Base-by-base conservation (phyloP, 495 filamentous ascomycete species). In the Tuber indicum region DNA sequence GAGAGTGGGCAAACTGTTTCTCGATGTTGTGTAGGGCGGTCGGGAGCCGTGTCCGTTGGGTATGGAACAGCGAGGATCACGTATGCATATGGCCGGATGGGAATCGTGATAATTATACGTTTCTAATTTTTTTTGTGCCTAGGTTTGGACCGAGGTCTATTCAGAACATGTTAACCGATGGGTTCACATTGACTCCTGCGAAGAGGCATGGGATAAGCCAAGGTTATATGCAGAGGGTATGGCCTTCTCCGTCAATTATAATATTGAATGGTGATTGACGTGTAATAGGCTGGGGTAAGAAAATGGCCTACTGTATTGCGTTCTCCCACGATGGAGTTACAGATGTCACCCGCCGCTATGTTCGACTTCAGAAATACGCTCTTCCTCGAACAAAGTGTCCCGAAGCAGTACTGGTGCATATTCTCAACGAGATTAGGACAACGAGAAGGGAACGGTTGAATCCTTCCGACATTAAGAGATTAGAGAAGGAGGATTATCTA, bases 1-100 rank as follows among this genome's bases (percentile, higher is more conserved):
- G 96, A 72, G 96, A 99, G 86, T 99, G 96, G 94, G 94, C 92
- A 74, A 98, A 98, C 85, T 97, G 94, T 86, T 99, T 99, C 86
- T 94, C 92, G 84, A 99, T 99, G 96, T 88, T 99, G 36, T 98
- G 96, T 85, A 89, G 96, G 69, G 96, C 96, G 10, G 89, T 98
- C 44, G 94, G 94, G 46, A 91, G 90, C 49, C 89, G 96, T 70
- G 96, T 98, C 26, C 89, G 96, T 79, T 99, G 96, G 96, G 93
- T 99, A 43, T 99, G 96, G 96, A 98, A 98, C 79, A 90, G 91
- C 45, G 96, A 99, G 85, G 96, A 99, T 84, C 92, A 97, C 77
- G 82, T 83, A 76, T 72, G 82, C 81, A 32, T 69, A 39, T 26
- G 41, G 66, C 6, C 23, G 1, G 45, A 7, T 1, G 19, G 73